A percentile compares a stretch with the other conserved stretches of the same genome.
phyloP scores from a whole-genome alignment of 2,329 filamentous ascomycete genomes.

The Alternaria viburni region DNA sequence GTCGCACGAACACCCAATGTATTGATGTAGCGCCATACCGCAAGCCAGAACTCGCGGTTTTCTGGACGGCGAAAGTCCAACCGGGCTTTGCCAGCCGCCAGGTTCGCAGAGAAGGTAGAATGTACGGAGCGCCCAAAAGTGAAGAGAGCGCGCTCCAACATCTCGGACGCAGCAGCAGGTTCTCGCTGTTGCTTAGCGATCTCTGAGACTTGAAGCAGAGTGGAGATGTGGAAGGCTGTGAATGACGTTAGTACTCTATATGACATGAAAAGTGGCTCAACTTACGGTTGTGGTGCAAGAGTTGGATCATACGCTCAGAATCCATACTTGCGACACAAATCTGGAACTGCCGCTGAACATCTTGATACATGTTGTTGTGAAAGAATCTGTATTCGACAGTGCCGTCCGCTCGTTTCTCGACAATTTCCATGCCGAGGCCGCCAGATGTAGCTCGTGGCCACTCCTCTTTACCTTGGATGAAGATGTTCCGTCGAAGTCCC shows the following conservation, averaged over 20 bases:
- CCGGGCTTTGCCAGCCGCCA: slow-evolving; percentile 79
- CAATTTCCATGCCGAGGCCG: slow-evolving; percentile 81
- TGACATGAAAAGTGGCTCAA: slow-evolving; percentile 3
- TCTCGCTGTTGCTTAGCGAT: slow-evolving; percentile 92
- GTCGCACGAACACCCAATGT: slow-evolving; percentile 90
- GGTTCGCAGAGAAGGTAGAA: slow-evolving; percentile 76
- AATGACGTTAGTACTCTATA: slow-evolving; percentile 22
- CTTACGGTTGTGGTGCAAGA: slow-evolving; percentile 71
- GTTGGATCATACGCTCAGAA: slow-evolving; percentile 78
- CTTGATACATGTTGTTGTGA: slow-evolving; percentile 76
- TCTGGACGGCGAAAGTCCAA: slow-evolving; percentile 82
- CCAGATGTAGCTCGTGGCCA: slow-evolving; percentile 83
- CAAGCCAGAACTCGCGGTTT: slow-evolving; percentile 92
- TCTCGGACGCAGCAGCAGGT: slow-evolving; percentile 81
- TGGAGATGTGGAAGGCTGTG: slow-evolving; percentile 85
- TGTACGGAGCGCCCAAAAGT: slow-evolving; percentile 89
- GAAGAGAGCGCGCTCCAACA: slow-evolving; percentile 90
- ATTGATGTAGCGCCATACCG: slow-evolving; percentile 85
- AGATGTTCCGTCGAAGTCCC: slow-evolving; percentile 77
- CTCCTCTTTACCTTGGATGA: slow-evolving; percentile 84
- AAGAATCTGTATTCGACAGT: slow-evolving; percentile 77
- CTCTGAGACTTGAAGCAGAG: slow-evolving; percentile 90
- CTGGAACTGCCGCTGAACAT: slow-evolving; percentile 77
- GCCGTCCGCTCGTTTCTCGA: slow-evolving; percentile 62
- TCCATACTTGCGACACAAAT: slow-evolving; percentile 82